These are phyloP conservation scores for Fraxinus angustifolia DNA, from an alignment of 305 asterid species.

Conservation along the genomic window DNA sequence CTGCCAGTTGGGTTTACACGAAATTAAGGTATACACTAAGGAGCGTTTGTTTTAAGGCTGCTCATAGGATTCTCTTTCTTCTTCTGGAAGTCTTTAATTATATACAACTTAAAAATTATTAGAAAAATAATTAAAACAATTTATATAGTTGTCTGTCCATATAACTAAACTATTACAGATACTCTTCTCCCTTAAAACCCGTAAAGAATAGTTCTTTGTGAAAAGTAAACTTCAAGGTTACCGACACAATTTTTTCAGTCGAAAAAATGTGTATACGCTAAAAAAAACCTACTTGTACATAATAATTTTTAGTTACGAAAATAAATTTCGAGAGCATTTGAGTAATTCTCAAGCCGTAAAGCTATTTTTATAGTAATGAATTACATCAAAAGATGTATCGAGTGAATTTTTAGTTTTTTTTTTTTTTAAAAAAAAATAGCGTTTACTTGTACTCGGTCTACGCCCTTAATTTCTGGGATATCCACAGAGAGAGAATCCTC, in stretches of 20 bases:
- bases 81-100: background rate
- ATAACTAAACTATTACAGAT: constrained; percentile 10
- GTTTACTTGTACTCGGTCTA: background rate
- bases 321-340: background rate
- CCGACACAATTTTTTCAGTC: background rate
- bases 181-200: background rate
- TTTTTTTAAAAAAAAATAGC: background rate
- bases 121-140: background rate
- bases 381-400: background rate
- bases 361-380: background rate
- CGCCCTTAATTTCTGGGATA: background rate
- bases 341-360: background rate
- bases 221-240: background rate
- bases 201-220: background rate
- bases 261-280: background rate
- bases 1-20: background rate
- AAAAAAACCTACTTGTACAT: background rate
- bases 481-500: background rate
- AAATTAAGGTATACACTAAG: background rate
- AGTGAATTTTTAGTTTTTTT: background rate
- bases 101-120: background rate
- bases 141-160: too few relatives aligned
- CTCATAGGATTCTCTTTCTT: background rate
- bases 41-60: background rate
- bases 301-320: background rate